Evolutionary conservation across 345 rosid species (phyloP), one percentile per base, ranked within the genome.

Genomic region (Salix purpurea): DNA sequence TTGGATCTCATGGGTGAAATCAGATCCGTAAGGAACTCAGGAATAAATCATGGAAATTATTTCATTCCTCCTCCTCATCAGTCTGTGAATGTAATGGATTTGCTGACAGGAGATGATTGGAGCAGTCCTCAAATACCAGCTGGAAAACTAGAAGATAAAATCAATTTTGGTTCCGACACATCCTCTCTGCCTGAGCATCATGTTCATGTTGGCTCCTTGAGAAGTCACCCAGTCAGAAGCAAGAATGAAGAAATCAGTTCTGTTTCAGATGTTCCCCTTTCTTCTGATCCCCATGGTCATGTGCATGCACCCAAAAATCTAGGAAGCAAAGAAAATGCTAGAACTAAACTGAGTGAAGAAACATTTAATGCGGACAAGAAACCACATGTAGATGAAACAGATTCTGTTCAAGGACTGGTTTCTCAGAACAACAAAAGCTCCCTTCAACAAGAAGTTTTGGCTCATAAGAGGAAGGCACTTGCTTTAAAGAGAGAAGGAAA

Each of bases 401-500:
- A 74, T 80, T 69, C 83, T 24, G 78, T 65, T 69, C 81, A 78
- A 56, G 80, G 46, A 68, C 28, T 73, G 62, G 68, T 81, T 77
- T 85, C 88, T 54, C 80, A 79, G 74, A 86, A 73, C 71, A 87
- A 40, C 65, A 83, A 82, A 74, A 80, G 65, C 74, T 79, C 83
- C 56, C 80, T 90, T 61, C 84, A 70, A 76, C 91, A 86, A 80
- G 94, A 90, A 58, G 86, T 95, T 83, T 79, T 90, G 69, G 88
- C 88, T 79, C 86, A 77, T 68, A 93, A 95, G 88, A 89, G 86
- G 88, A 91, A 83, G 82, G 99, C 97, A 13, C 74, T 95, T 73
- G 90, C 89, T 60, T 82, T 93, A 42, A 93, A 95, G 84, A 90
- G 86, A 84, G 94, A 95, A 78, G 97, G 99, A 67, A 95, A 85